Conservation (phyloP, 2,329 filamentous ascomycete species). For the Stachybotrys chlorohalonatus region DNA sequence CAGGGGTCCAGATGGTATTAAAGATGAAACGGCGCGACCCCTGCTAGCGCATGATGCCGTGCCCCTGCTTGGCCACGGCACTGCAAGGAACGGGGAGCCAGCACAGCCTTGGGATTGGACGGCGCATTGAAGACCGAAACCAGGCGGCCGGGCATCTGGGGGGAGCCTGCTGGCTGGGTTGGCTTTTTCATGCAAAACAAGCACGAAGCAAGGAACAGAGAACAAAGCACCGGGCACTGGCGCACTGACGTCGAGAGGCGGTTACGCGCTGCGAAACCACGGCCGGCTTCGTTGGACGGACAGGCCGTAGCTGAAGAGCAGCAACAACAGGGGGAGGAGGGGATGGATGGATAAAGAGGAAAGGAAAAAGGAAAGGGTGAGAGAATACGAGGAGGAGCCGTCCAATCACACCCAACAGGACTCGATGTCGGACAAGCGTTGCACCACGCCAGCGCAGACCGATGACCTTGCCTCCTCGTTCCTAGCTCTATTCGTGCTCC, state of each 20-base stretch:
- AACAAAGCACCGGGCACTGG: too few species aligned
- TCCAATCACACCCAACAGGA: not conserved
- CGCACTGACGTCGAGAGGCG: too few species aligned
- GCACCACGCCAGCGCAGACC: too few species aligned
- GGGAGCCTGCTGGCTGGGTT: too few species aligned
- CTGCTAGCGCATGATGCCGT: not conserved
- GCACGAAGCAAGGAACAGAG: too few species aligned
- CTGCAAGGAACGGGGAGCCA: not conserved
- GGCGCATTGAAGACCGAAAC: not conserved
- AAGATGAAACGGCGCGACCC: not conserved
- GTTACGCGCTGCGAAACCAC: too few species aligned
- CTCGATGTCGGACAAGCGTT: not conserved
- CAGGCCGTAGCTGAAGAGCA: too few species aligned
- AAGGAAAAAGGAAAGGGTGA: not conserved
- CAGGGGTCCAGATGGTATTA: not conserved
- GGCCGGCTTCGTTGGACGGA: too few species aligned
- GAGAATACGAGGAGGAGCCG: not conserved
- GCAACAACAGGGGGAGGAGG: too few species aligned
- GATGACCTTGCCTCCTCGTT: not conserved
- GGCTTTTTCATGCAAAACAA: too few species aligned
- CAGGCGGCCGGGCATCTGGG: too few species aligned
- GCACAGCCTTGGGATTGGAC: not conserved
- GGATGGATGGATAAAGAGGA: not conserved
- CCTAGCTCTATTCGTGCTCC: not conserved
- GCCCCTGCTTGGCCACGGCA: not conserved